phyloP scores from a whole-genome alignment of 2,329 filamentous ascomycete species.

The Cylindrodendrum hubeiense region DNA sequence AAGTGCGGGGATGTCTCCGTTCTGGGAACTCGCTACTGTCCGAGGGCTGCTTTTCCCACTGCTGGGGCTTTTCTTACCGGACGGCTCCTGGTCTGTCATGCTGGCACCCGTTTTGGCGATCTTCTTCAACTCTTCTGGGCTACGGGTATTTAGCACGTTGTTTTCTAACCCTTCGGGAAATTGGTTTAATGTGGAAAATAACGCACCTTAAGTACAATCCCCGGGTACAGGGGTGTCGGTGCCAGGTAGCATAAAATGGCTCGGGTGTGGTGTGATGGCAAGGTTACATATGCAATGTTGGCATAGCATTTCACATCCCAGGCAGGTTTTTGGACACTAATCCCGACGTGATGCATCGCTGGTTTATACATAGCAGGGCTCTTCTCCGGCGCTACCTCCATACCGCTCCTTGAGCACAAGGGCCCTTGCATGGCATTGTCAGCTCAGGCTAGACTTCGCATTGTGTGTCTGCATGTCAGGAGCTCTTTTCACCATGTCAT shows the following conservation, averaged over 20 bases:
- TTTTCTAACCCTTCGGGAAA: background rate
- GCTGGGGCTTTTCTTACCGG: background rate
- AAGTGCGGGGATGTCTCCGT: background rate
- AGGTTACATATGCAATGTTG: background rate
- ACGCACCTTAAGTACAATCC: background rate
- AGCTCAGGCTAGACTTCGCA: too few relatives aligned
- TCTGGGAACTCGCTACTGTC: background rate
- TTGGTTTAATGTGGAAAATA: background rate
- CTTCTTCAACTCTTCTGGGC: background rate
- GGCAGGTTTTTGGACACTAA: background rate
- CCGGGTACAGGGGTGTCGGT: background rate
- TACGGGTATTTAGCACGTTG: too few relatives aligned
- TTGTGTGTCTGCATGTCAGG: too few relatives aligned
- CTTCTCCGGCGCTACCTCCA: too few relatives aligned
- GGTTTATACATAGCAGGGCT: too few relatives aligned
- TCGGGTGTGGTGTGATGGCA: background rate
- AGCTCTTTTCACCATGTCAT: too few relatives aligned
- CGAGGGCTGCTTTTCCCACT: constrained; percentile 6
- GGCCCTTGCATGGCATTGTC: too few relatives aligned
- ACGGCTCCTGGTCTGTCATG: background rate
- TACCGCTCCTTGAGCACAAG: too few relatives aligned
- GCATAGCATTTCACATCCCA: background rate
- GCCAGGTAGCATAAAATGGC: background rate
- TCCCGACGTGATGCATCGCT: too few relatives aligned
- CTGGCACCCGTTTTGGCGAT: background rate